Conservation (phyloP, 78 protist species). For the Guillardia theta region DNA sequence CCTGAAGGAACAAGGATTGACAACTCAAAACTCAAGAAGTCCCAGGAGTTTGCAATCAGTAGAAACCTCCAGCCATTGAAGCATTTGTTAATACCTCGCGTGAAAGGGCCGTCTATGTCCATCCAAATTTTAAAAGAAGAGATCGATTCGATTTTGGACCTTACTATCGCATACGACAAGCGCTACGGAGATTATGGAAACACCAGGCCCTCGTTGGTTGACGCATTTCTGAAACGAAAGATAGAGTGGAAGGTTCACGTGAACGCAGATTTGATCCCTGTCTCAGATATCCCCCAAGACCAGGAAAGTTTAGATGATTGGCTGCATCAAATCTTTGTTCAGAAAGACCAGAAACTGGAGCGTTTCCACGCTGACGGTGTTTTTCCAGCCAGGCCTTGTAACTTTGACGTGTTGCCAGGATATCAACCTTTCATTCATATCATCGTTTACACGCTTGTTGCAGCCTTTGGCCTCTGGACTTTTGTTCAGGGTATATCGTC, state of each 20-base stretch:
- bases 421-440: too few relatives aligned
- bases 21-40: neutral
- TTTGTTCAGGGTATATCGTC: too few relatives aligned
- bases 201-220: neutral
- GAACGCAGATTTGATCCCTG: neutral
- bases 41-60: neutral
- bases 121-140: neutral
- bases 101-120: neutral
- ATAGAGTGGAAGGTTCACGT: neutral
- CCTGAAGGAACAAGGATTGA: neutral
- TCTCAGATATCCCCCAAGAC: neutral
- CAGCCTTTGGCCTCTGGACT: too few relatives aligned
- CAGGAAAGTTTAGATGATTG: neutral
- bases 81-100: slow-evolving; percentile 3
- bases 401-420: too few relatives aligned
- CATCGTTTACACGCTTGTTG: too few relatives aligned
- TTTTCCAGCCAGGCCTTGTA: too few relatives aligned
- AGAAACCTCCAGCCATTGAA: neutral
- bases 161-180: neutral
- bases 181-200: neutral
- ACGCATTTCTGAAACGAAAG: neutral
- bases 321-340: neutral
- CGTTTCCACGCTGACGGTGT: neutral
- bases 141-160: neutral
- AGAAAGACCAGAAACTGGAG: neutral